A percentile compares a stretch with the other conserved stretches of the same genome.
These are phyloP conservation scores for Melanomma pulvis-pyrius DNA, from an alignment of 495 filamentous ascomycete genomes.

Conservation along the genomic window DNA sequence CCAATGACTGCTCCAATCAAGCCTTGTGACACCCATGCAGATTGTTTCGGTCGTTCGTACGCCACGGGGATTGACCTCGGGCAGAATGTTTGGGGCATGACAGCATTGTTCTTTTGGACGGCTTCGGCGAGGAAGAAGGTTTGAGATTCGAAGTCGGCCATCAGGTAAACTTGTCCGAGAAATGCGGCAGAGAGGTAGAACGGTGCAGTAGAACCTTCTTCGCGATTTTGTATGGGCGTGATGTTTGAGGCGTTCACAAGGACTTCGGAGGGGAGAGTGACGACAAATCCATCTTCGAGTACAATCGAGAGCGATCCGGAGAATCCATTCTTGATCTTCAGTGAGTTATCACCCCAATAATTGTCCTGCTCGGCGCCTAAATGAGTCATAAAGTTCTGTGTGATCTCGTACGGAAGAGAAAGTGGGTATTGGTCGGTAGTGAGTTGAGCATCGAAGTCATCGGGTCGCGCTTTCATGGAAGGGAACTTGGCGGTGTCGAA, in stretches of 20 bases:
- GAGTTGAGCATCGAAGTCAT: slow-evolving; percentile 39
- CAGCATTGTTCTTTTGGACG: slow-evolving; percentile 33
- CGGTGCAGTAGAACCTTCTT: slow-evolving; percentile 26
- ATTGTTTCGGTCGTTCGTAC: slow-evolving; percentile 26
- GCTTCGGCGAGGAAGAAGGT: slow-evolving; percentile 43
- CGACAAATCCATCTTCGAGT: slow-evolving; percentile 39
- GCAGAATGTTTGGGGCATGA: slow-evolving; percentile 42
- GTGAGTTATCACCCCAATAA: slow-evolving; percentile 38
- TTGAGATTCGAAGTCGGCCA: slow-evolving; percentile 42
- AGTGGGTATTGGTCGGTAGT: slow-evolving; percentile 43
- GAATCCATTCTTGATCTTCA: slow-evolving; percentile 38
- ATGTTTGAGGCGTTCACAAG: slow-evolving; percentile 36
- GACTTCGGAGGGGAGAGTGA: slow-evolving; percentile 41
- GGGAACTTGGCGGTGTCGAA: slow-evolving; percentile 38
- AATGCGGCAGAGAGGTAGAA: slow-evolving; percentile 42
- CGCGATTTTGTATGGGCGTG: slow-evolving; percentile 36
- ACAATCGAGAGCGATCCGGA: slow-evolving; percentile 39
- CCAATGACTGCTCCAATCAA: slow-evolving; percentile 42
- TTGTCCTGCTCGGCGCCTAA: slow-evolving; percentile 32
- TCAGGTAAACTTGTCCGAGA: slow-evolving; percentile 44
- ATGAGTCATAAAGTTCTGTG: slow-evolving; percentile 42
- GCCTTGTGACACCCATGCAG: slow-evolving; percentile 30
- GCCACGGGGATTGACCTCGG: slow-evolving; percentile 32
- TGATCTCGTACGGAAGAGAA: slow-evolving; percentile 40
- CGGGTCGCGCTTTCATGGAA: slow-evolving; percentile 21